These are phyloP conservation scores for Zangia roseola DNA, from an alignment of 768 basidiomycete species.

Conservation along the genomic window DNA sequence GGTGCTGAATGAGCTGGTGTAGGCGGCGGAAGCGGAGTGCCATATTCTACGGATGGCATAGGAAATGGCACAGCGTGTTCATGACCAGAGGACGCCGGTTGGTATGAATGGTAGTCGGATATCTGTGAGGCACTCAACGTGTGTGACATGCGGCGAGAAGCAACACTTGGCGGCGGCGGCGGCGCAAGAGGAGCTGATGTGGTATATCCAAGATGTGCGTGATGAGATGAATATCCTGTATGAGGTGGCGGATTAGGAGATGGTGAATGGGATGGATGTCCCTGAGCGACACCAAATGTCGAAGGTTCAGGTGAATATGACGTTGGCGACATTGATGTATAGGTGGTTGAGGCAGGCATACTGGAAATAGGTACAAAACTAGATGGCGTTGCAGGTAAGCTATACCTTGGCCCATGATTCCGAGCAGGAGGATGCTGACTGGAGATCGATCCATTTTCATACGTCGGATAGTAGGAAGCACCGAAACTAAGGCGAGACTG, in stretches of 20 bases:
- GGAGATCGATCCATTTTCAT: slow-evolving; percentile 38
- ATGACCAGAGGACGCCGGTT: slow-evolving; percentile 12
- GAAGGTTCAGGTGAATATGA: slow-evolving; percentile 35
- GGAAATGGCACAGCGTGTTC: slow-evolving; percentile 27
- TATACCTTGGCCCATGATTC: slow-evolving; percentile 59
- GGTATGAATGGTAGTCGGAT: slow-evolving; percentile 27
- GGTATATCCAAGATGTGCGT: slow-evolving; percentile 11
- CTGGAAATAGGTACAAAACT: slow-evolving; percentile 62
- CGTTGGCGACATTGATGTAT: slow-evolving; percentile 34
- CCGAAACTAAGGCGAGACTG: slow-evolving; percentile 32
- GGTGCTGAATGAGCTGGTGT: slow-evolving; percentile 23
- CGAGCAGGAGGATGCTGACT: slow-evolving; percentile 34
- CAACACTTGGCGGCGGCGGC: slow-evolving; percentile 11
- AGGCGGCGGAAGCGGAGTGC: slow-evolving; percentile 18
- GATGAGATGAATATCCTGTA: slow-evolving; percentile 21
- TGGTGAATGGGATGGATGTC: slow-evolving; percentile 39
- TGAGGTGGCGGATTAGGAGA: slow-evolving; percentile 19
- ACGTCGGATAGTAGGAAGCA: slow-evolving; percentile 44
- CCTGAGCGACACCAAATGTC: slow-evolving; percentile 33
- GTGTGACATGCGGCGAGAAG: slow-evolving; percentile 24
- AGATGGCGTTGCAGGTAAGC: slow-evolving; percentile 62
- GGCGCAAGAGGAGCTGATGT: slow-evolving; percentile 11
- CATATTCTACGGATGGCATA: slow-evolving; percentile 25
- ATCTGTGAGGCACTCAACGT: slow-evolving; percentile 29
- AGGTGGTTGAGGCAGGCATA: slow-evolving; percentile 35